Evolutionary conservation across 2,329 filamentous ascomycete genomes (phyloP), one percentile per base, ranked within the genome.

Genomic region (Cladosporium colombiae): DNA sequence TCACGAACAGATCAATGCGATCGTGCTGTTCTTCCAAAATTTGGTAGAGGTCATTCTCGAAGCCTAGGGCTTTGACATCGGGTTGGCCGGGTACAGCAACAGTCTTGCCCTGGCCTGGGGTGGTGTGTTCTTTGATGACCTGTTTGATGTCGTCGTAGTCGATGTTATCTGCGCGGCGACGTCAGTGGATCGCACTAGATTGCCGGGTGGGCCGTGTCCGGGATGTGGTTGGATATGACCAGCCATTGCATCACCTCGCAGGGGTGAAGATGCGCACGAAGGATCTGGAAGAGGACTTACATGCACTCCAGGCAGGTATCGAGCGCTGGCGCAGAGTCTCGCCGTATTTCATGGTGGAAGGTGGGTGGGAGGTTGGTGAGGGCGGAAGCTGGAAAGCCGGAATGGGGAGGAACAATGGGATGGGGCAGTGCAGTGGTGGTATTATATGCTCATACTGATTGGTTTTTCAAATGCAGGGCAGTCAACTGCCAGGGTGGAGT

Each of bases 111-210:
- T 90, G 87, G 77, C 89, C 87, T 53, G 85, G 86, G 14, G 88
- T 89, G 1, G 92, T 96, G 75, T 92, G 86, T 67, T 85, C 85
- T 77, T 94, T 95, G 82, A 96, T 94, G 73, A 91, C 84, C 76
- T 91, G 85, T 79, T 96, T 96, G 69, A 96, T 85, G 58, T 91
- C 90, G 77, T 94, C 92, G 82, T 96, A 96, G 78, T 95, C 92
- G 78, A 96, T 88, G 78, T 96, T 95, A 77, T 93, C 89, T 92
- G 76, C 37, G 50, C 49, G 35, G 14, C 35, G 49, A 62, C 18
- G 57, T 62, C 49, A 65, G 56, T 44, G 50, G 50, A 61, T 16
- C 57, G 33, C 59, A 46, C 65, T 66, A 62, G 68, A 66, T 44
- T 35, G 61, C 31, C 40, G 57, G 56, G 57, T 52, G 40, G 49